Base-by-base conservation (phyloP, 1,284 basidiomycete species). In the Sporisorium graminicola region DNA sequence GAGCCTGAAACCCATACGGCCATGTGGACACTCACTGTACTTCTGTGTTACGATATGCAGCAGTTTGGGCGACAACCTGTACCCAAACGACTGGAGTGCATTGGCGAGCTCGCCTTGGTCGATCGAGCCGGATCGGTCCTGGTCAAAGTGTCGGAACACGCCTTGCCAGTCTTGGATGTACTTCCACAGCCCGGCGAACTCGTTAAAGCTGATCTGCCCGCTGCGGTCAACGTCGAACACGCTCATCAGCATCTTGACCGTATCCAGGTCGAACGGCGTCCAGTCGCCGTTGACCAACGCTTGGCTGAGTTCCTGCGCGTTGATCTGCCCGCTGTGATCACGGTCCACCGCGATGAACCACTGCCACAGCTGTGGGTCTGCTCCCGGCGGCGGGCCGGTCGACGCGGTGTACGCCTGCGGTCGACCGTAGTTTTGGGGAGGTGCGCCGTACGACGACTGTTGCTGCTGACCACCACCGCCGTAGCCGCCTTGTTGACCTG, bases 261-360 rank as follows among this genome's bases (percentile, higher is more conserved):
- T 81, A 42, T 79, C 77, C 35, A 73, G 44, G 29, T 81, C 79
- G 47, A 82, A 82, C 0, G 77, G 72, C 0, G 79, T 73, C 78
- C 79, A 81, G 65, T 82, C 81, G 40, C 80, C 81, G 49, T 82
- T 82, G 42, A 82, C 78, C 2, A 82, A 74, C 9, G 81, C 81
- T 58, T 77, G 74, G 42, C 74, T 74, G 49, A 82, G 69, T 47
- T 82, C 81, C 35, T 59, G 52, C 18, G 81, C 61, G 42, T 74
- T 74, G 59, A 82, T 82, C 43, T 75, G 74, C 5, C 81, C 81
- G 20, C 54, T 62, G 18, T 54, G 63, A 59, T 82, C 81, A 10
- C 78, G 61, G 56, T 82, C 81, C 2, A 81, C 79, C 2, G 81
- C 70, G 27, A 74, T 74, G 73, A 82, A 82, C 80, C 80, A 82